Conservation (phyloP, 75 land plant species). For the Cunninghamia lanceolata region DNA sequence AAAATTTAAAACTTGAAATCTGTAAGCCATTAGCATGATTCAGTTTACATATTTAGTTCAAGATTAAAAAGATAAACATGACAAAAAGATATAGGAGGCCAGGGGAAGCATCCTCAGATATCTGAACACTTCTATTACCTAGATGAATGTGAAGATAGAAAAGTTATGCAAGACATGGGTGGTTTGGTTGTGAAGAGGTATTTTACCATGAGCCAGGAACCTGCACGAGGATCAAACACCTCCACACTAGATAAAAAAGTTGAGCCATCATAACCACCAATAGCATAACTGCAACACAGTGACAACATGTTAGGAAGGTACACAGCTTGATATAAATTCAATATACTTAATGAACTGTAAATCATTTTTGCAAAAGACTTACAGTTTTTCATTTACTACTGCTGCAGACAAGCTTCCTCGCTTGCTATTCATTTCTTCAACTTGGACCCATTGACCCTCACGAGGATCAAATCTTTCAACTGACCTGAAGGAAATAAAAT, state of each 20-base stretch:
- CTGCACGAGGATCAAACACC: constrained; percentile 69
- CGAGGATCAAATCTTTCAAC: constrained; percentile 89
- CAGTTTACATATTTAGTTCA: background rate
- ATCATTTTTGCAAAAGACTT: constrained; percentile 15
- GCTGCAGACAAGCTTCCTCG: constrained; percentile 77
- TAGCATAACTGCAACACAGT: constrained; percentile 56
- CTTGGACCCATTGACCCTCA: constrained; percentile 60
- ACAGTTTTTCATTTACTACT: constrained; percentile 78
- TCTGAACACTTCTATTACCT: background rate
- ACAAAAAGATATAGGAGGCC: background rate
- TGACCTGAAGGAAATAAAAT: constrained; percentile 36
- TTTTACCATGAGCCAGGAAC: constrained; percentile 52
- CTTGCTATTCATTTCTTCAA: constrained; percentile 56
- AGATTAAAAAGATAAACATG: background rate
- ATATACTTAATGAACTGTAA: background rate
- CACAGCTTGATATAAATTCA: background rate
- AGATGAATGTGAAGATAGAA: background rate
- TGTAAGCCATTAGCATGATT: background rate
- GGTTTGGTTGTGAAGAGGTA: background rate
- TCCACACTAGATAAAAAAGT: constrained; percentile 63
- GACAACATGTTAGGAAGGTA: background rate
- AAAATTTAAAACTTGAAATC: background rate
- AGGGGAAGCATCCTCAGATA: background rate
- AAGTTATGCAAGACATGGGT: background rate
- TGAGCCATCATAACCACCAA: constrained; percentile 86